Conservation (phyloP, 1,139 yeast species). For the Sugiyamaella neomexicana region DNA sequence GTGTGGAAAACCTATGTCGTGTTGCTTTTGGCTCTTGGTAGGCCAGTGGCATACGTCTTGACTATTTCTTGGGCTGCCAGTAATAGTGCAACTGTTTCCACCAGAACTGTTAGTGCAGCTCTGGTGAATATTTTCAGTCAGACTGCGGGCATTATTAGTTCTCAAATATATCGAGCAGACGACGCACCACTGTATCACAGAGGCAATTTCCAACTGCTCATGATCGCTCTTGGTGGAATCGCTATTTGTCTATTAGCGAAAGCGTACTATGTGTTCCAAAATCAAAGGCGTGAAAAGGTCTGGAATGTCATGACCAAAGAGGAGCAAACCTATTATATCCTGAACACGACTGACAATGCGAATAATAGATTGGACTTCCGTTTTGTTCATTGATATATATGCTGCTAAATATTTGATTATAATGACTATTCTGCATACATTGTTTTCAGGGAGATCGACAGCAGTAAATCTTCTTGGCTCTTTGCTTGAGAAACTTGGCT, state of each 20-base stretch:
- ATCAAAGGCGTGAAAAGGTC: slow-evolving; percentile 45
- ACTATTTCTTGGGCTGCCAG: slow-evolving; percentile 61
- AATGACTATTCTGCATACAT: too few relatives aligned
- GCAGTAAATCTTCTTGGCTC: too few relatives aligned
- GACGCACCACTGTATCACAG: slow-evolving; percentile 60
- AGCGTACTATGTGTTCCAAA: slow-evolving; percentile 50
- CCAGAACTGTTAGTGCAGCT: slow-evolving; percentile 62
- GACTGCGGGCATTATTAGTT: slow-evolving; percentile 51
- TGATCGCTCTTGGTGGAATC: slow-evolving; percentile 39
- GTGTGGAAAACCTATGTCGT: slow-evolving; percentile 46
- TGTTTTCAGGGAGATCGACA: too few relatives aligned
- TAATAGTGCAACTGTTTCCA: slow-evolving; percentile 59
- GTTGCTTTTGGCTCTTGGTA: slow-evolving; percentile 48
- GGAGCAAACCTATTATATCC: slow-evolving; percentile 49
- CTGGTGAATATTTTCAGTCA: slow-evolving; percentile 64
- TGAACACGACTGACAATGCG: slow-evolving; percentile 52
- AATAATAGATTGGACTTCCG: slow-evolving; percentile 57
- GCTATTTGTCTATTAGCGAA: slow-evolving; percentile 28
- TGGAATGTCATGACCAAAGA: slow-evolving; percentile 54
- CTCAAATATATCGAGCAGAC: slow-evolving; percentile 54
- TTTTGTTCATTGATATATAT: slow-evolving; percentile 32
- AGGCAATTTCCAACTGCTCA: slow-evolving; percentile 53
- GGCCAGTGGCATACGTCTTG: slow-evolving; percentile 52
- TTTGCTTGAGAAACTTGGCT: too few relatives aligned
- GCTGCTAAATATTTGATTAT: too few relatives aligned